Conservation (phyloP, 306 rosid species). For the Vigna mungo region DNA sequence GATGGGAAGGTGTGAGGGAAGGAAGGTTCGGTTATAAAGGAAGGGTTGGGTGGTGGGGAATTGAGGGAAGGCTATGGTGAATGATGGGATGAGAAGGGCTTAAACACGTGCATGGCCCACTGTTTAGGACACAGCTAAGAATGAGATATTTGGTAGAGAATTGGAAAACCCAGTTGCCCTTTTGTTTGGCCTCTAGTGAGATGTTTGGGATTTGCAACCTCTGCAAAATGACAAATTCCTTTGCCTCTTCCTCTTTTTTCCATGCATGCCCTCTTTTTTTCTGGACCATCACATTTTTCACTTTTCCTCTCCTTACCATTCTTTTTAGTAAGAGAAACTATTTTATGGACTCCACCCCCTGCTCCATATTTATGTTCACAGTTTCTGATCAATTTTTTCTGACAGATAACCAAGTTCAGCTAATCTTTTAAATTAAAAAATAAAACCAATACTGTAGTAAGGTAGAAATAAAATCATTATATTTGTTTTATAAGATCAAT, state of each 20-base stretch:
- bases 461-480: neutral
- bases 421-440: neutral
- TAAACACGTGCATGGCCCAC: slow-evolving; percentile 73
- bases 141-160: slow-evolving; percentile 54
- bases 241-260: slow-evolving; percentile 31
- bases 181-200: slow-evolving; percentile 44
- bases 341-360: neutral
- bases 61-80: neutral
- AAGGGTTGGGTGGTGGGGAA: neutral
- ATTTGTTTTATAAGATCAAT: neutral
- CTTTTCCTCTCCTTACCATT: neutral
- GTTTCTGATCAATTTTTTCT: no score
- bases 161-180: slow-evolving; percentile 52
- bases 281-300: neutral
- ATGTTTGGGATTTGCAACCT: slow-evolving; percentile 29
- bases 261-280: slow-evolving; percentile 39
- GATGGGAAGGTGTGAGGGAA: slow-evolving; percentile 47
- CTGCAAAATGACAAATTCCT: slow-evolving; percentile 8
- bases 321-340: neutral
- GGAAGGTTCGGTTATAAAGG: slow-evolving; percentile 57
- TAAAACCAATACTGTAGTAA: no score
- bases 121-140: slow-evolving; percentile 75
- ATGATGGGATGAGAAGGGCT: slow-evolving; percentile 23
- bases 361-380: no score
- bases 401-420: neutral